phyloP scores from a whole-genome alignment of 192 early-diverging fungal genomes.

The Ramicandelaber brevisporus region DNA sequence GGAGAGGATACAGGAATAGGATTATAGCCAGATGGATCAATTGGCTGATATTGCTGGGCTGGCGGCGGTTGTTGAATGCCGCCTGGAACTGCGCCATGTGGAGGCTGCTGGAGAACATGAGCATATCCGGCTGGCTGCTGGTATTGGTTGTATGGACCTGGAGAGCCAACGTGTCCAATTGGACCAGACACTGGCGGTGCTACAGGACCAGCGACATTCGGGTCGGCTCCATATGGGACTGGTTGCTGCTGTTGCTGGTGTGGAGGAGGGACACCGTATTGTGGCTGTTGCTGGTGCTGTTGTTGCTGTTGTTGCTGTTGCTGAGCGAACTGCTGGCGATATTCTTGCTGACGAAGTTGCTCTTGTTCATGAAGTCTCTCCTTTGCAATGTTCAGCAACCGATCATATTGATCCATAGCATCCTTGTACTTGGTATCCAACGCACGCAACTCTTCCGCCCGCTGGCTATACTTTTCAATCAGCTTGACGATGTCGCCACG shows the following conservation, averaged over 20 bases:
- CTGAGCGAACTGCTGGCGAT: constrained; percentile 3
- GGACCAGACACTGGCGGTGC: too few species aligned
- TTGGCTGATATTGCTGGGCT: constrained; percentile 5
- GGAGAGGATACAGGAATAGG: constrained; percentile 4
- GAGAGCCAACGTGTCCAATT: too few species aligned
- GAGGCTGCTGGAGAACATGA: too few species aligned
- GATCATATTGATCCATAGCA: constrained; percentile 12
- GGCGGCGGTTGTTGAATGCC: constrained; percentile 3
- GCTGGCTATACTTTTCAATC: constrained; percentile 56
- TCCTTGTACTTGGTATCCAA: constrained; percentile 11
- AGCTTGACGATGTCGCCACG: constrained; percentile 66
- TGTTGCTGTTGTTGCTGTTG: constrained; percentile 10
- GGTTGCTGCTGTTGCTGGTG: too few species aligned
- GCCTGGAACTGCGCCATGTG: too few species aligned
- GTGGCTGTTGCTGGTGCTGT: too few species aligned
- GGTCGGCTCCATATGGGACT: too few species aligned
- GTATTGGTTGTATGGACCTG: too few species aligned
- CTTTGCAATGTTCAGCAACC: constrained; percentile 9
- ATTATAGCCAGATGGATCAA: constrained; percentile 6
- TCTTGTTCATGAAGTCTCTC: constrained; percentile 1
- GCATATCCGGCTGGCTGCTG: too few species aligned
- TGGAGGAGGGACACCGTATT: too few species aligned
- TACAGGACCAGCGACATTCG: too few species aligned
- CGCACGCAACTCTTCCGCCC: constrained; percentile 34
- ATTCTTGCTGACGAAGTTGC: constrained; percentile 3